Evolutionary conservation across 2,329 filamentous ascomycete species (phyloP).

Genomic region (Fusarium protoensiforme): DNA sequence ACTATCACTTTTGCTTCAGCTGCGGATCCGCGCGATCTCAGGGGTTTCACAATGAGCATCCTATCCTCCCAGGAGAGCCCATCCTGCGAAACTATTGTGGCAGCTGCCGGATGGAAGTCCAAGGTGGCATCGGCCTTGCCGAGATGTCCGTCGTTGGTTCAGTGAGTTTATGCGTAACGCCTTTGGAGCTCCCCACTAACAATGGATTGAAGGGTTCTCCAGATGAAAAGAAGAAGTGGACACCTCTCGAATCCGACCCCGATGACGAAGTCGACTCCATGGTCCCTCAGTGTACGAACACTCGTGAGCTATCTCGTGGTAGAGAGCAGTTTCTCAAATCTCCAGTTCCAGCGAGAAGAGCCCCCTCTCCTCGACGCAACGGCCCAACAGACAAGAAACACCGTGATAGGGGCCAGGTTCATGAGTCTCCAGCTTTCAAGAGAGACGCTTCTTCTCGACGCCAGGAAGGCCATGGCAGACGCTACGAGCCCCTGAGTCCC

Average conservation of each 20-base stretch:
- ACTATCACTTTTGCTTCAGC: slow-evolving; percentile 55
- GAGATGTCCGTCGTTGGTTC: slow-evolving; percentile 42
- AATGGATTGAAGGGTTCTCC: background rate
- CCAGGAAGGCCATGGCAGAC: slow-evolving; percentile 1
- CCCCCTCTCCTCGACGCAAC: background rate
- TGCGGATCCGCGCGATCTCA: slow-evolving; percentile 55
- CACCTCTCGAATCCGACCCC: background rate
- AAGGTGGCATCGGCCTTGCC: slow-evolving; percentile 33
- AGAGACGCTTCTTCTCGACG: background rate
- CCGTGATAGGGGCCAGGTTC: background rate
- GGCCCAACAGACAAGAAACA: background rate
- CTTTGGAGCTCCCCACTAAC: slow-evolving; percentile 15
- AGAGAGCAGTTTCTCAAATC: background rate
- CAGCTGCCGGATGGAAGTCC: slow-evolving; percentile 42
- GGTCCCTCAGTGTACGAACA: slow-evolving; percentile 10
- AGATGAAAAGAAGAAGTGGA: background rate
- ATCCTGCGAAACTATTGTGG: slow-evolving; percentile 49
- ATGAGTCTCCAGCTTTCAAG: background rate
- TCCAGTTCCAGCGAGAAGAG: background rate
- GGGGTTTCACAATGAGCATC: slow-evolving; percentile 48
- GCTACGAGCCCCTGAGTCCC: background rate
- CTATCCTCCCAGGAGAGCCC: slow-evolving; percentile 36
- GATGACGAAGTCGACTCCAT: slow-evolving; percentile 31
- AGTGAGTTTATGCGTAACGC: slow-evolving; percentile 33
- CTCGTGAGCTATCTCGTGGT: background rate